These are phyloP conservation scores for Chlorella sp. DNA, from an alignment of 139 green algal genomes.

Conservation along the genomic window DNA sequence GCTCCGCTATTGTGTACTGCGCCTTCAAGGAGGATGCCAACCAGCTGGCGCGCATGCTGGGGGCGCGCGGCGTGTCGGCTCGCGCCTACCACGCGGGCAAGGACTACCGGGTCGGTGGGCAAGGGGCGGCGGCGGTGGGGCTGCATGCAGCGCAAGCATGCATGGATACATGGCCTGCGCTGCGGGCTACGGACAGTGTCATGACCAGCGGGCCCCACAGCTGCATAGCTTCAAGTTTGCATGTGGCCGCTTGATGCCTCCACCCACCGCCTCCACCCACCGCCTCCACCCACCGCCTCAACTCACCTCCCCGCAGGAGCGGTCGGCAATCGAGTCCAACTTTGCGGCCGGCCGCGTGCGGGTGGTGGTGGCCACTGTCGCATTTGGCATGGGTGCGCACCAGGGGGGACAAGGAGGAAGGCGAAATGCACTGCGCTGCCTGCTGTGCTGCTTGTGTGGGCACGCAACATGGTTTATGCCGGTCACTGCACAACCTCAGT, in stretches of 20 bases:
- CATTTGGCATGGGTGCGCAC: slow-evolving; percentile 60
- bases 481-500: too few species aligned
- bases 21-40: slow-evolving; percentile 76
- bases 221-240: too few species aligned
- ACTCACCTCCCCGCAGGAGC: slow-evolving; percentile 30
- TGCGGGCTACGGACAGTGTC: too few species aligned
- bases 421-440: background rate
- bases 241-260: background rate
- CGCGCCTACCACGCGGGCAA: slow-evolving; percentile 79
- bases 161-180: too few species aligned
- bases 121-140: background rate
- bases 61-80: slow-evolving; percentile 53
- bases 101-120: slow-evolving; percentile 14
- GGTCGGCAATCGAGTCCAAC: slow-evolving; percentile 57
- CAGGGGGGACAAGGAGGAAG: background rate
- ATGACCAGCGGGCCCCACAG: too few species aligned
- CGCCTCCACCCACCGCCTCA: too few species aligned
- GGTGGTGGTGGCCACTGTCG: slow-evolving; percentile 79
- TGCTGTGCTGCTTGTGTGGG: too few species aligned
- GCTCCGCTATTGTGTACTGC: slow-evolving; percentile 81
- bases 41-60: slow-evolving; percentile 63
- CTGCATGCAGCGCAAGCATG: too few species aligned
- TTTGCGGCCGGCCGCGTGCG: slow-evolving; percentile 63
- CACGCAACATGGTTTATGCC: too few species aligned
- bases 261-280: background rate